phyloP scores from a whole-genome alignment of 164 flowering plant species.

The Houttuynia cordata region DNA sequence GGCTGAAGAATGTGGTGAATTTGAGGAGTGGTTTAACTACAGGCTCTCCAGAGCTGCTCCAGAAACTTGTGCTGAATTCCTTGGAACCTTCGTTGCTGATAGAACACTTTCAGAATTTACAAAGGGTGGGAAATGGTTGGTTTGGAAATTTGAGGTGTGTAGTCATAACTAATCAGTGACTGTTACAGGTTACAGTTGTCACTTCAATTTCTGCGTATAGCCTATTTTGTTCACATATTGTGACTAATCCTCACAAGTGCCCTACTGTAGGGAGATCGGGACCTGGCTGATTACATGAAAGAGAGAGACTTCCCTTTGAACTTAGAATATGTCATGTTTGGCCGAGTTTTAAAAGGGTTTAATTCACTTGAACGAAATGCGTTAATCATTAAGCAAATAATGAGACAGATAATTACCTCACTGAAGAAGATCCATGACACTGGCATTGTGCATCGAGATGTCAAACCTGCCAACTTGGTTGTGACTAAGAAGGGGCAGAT shows the following conservation, averaged over 20 bases:
- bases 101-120: slow-evolving; percentile 53
- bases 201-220: background rate
- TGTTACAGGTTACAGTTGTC: background rate
- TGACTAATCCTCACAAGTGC: background rate
- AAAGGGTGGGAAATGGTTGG: slow-evolving; percentile 93
- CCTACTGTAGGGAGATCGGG: slow-evolving; percentile 45
- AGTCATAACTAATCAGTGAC: too few species aligned
- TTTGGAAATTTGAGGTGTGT: slow-evolving; percentile 94
- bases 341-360: slow-evolving; percentile 62
- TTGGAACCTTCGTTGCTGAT: slow-evolving; percentile 86
- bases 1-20: slow-evolving; percentile 84
- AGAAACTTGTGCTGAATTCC: slow-evolving; percentile 91
- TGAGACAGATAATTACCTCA: slow-evolving; percentile 89
- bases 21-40: slow-evolving; percentile 96
- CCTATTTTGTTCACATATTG: background rate
- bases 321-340: slow-evolving; percentile 83
- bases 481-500: slow-evolving; percentile 83
- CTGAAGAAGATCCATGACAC: slow-evolving; percentile 86
- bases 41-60: slow-evolving; percentile 97
- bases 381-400: slow-evolving; percentile 82
- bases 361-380: slow-evolving; percentile 62
- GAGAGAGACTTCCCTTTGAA: slow-evolving; percentile 81
- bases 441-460: slow-evolving; percentile 92
- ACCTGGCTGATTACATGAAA: slow-evolving; percentile 75
- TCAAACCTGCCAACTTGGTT: slow-evolving; percentile 93